A percentile compares a stretch with the other conserved stretches of the same genome.
Evolutionary conservation across 345 rosid species (phyloP).

Genomic region (Litchi chinensis): DNA sequence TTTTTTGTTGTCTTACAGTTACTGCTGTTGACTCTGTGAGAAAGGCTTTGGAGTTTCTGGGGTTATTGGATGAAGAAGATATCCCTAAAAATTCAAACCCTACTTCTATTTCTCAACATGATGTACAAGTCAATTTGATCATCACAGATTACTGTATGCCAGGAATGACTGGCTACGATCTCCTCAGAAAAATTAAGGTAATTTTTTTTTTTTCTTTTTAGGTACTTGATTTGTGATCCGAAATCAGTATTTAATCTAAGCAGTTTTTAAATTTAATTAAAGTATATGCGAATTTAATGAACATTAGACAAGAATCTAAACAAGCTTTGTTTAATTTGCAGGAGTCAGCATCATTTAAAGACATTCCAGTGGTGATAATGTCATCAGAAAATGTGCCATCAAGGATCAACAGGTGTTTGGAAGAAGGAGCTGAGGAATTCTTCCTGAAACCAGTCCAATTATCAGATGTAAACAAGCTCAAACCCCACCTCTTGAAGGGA

Average conservation of each 20-base stretch:
- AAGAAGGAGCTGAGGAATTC: conserved; percentile 95
- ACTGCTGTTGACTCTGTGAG: conserved; percentile 92
- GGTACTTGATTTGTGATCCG: background rate
- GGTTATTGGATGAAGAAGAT: conserved; percentile 41
- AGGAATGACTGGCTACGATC: conserved; percentile 96
- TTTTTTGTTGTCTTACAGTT: conserved; percentile 40
- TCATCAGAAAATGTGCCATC: conserved; percentile 91
- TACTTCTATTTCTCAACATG: conserved; percentile 42
- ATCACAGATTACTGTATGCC: conserved; percentile 99
- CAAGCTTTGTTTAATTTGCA: conserved; percentile 16
- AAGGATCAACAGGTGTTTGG: conserved; percentile 77
- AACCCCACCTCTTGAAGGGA: conserved; percentile 56
- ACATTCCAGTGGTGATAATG: conserved; percentile 91
- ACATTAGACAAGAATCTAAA: background rate
- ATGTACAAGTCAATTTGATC: conserved; percentile 65
- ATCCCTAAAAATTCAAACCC: conserved; percentile 27
- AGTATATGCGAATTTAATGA: no score
- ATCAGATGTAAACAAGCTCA: conserved; percentile 79
- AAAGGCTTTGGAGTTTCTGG: conserved; percentile 84
- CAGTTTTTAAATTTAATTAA: no score
- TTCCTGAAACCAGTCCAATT: conserved; percentile 81
- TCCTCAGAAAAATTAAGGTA: conserved; percentile 82
- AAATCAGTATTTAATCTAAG: no score
- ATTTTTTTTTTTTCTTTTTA: background rate
- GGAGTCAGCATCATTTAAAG: conserved; percentile 68